phyloP scores from a whole-genome alignment of 768 basidiomycete genomes.

The Rhodotorula diobovata region DNA sequence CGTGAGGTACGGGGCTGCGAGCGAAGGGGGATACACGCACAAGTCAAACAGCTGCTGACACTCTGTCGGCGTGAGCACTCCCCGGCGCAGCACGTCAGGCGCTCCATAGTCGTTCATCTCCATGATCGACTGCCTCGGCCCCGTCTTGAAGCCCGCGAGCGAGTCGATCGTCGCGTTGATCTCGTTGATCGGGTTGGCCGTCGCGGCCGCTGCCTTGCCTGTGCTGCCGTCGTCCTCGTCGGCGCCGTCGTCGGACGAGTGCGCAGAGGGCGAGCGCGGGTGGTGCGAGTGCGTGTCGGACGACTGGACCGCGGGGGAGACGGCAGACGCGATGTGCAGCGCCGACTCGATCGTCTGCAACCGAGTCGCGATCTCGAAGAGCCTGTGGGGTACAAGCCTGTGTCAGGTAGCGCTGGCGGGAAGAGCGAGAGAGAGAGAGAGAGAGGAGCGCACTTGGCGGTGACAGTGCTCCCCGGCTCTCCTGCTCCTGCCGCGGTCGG shows the following conservation, averaged over 20 bases:
- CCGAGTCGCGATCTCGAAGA: slow-evolving; percentile 30
- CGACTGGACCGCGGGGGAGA: slow-evolving; percentile 1
- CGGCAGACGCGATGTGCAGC: slow-evolving; percentile 12
- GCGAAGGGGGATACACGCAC: neutral
- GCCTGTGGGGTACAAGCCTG: neutral
- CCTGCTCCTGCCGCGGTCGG: neutral
- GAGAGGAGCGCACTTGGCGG: slow-evolving; percentile 16
- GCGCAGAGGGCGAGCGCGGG: slow-evolving; percentile 9
- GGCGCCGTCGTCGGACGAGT: slow-evolving; percentile 22
- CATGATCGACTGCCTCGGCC: neutral
- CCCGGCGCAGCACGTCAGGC: slow-evolving; percentile 30
- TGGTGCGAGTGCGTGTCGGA: slow-evolving; percentile 8
- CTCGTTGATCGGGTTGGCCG: slow-evolving; percentile 28
- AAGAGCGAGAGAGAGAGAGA: neutral
- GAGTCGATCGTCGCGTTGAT: slow-evolving; percentile 34
- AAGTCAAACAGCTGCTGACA: slow-evolving; percentile 39
- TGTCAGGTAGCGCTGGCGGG: too few species aligned
- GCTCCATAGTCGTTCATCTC: slow-evolving; percentile 31
- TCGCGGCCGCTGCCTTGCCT: slow-evolving; percentile 1
- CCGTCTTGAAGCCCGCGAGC: slow-evolving; percentile 7
- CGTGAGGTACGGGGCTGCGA: neutral
- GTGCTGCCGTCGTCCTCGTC: slow-evolving; percentile 21
- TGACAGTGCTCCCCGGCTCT: neutral
- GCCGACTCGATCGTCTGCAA: slow-evolving; percentile 38
- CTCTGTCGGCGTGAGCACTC: slow-evolving; percentile 24